Conservation (phyloP, 257 asterid genomes). For the Plectranthus barbatus region DNA sequence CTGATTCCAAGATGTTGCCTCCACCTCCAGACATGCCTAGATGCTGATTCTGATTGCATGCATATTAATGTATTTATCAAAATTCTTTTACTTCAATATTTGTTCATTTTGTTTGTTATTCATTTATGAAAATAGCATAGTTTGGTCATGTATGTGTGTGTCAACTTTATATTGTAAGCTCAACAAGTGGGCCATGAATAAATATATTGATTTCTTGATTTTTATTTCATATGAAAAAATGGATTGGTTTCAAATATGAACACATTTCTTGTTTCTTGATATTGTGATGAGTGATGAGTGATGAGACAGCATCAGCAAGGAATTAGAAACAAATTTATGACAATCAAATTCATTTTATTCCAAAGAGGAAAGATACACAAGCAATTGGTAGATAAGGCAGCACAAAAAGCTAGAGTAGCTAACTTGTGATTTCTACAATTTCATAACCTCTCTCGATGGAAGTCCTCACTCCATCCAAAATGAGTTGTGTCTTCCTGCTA, state of each 20-base stretch:
- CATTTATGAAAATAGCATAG: no score
- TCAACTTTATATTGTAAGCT: no score
- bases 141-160: no score
- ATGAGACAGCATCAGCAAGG: not conserved
- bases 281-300: no score
- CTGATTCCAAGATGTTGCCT: slow-evolving; percentile 26
- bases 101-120: no score
- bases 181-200: no score
- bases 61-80: no score
- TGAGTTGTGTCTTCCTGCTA: slow-evolving; percentile 66
- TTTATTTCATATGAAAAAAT: slow-evolving; percentile 6
- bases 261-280: no score
- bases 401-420: not conserved
- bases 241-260: not conserved
- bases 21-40: slow-evolving; percentile 35
- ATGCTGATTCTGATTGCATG: slow-evolving; percentile 23
- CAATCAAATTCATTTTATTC: slow-evolving; percentile 6
- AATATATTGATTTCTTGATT: no score
- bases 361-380: not conserved
- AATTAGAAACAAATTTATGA: not conserved
- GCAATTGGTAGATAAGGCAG: not conserved
- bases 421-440: slow-evolving; percentile 29
- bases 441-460: slow-evolving; percentile 57
- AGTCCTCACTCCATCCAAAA: slow-evolving; percentile 61
- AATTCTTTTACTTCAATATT: no score